Conservation (phyloP, 805 yeast genomes). For the Ogataea angusta region DNA sequence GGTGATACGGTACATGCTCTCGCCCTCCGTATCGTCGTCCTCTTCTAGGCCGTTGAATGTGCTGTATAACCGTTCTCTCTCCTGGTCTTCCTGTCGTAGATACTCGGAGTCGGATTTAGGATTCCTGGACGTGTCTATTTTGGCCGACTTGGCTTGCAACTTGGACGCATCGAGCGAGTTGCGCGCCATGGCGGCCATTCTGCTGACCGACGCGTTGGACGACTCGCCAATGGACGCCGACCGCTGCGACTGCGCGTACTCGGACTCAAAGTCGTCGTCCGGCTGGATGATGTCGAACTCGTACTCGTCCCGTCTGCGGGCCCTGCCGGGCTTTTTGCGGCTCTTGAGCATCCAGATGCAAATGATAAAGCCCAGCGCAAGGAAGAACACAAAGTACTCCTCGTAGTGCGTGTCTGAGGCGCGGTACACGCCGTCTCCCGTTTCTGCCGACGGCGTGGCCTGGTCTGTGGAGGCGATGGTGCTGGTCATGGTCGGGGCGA, state of each 20-base stretch:
- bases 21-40: slow-evolving; percentile 13
- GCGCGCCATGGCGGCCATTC: slow-evolving; percentile 17
- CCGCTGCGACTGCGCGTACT: slow-evolving; percentile 15
- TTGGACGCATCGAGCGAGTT: slow-evolving; percentile 26
- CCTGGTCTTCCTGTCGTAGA: slow-evolving; percentile 31
- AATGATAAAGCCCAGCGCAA: slow-evolving; percentile 54
- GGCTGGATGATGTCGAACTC: slow-evolving; percentile 75
- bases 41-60: slow-evolving; percentile 38
- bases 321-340: slow-evolving; percentile 36
- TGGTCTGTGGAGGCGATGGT: background rate
- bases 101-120: slow-evolving; percentile 13
- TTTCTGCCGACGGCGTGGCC: slow-evolving; percentile 7
- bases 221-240: slow-evolving; percentile 13
- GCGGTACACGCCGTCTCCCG: slow-evolving; percentile 21
- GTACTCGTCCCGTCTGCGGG: slow-evolving; percentile 63
- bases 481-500: slow-evolving; percentile 1
- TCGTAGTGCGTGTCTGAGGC: slow-evolving; percentile 44
- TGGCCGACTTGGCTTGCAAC: slow-evolving; percentile 5
- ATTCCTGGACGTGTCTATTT: background rate
- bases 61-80: slow-evolving; percentile 40
- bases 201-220: slow-evolving; percentile 12
- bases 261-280: slow-evolving; percentile 25
- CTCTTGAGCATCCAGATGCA: slow-evolving; percentile 41
- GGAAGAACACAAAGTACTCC: slow-evolving; percentile 58
- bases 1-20: slow-evolving; percentile 23